Conservation (phyloP, 352 stramenopile genomes). For the Phytophthora fragariaefolia region DNA sequence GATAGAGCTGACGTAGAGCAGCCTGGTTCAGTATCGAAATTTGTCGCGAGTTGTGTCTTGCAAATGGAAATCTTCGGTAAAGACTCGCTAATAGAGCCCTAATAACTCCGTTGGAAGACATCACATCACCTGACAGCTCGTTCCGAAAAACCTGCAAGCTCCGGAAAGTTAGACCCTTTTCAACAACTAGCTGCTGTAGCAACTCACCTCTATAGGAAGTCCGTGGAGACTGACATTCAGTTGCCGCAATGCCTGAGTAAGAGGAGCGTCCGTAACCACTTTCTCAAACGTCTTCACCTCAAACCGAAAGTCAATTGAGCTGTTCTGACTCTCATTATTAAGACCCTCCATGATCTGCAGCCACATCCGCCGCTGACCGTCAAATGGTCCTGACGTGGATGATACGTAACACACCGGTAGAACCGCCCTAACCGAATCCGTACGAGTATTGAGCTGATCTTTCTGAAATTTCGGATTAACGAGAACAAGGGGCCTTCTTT, state of each 20-base stretch:
- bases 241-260: constrained; percentile 24
- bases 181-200: too few species aligned
- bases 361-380: constrained; percentile 73
- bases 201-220: constrained; percentile 31
- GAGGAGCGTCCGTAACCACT: constrained; percentile 21
- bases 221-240: constrained; percentile 44
- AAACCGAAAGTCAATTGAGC: constrained; percentile 24
- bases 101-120: constrained; percentile 10
- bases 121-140: constrained; percentile 14
- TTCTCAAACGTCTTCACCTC: constrained; percentile 47
- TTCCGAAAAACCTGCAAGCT: constrained; percentile 22
- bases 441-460: too few species aligned
- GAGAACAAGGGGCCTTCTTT: constrained; percentile 33
- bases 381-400: constrained; percentile 37
- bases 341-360: constrained; percentile 57
- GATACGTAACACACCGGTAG: constrained; percentile 52
- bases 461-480: constrained; percentile 28
- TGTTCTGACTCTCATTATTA: not conserved
- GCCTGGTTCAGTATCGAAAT: constrained; percentile 23
- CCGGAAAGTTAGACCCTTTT: not conserved
- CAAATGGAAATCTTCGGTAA: constrained; percentile 31
- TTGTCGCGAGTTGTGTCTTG: constrained; percentile 16
- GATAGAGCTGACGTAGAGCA: constrained; percentile 26
- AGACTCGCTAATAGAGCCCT: constrained; percentile 26
- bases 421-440: not conserved